A percentile compares a stretch with the other conserved stretches of the same genome.
These are phyloP conservation scores for Pterocarpus santalinus DNA, from an alignment of 306 rosid genomes.

Conservation along the genomic window DNA sequence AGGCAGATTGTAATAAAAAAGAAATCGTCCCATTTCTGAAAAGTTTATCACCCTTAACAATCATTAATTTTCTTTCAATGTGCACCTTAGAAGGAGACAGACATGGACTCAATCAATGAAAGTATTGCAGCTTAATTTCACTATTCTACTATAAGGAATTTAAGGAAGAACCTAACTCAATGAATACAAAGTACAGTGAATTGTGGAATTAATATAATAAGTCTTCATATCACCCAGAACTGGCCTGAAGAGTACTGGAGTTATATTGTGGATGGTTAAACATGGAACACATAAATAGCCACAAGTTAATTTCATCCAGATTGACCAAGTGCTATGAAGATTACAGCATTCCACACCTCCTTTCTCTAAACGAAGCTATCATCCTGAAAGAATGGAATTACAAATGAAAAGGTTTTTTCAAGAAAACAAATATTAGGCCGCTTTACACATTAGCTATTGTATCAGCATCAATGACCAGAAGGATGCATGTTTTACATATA, in stretches of 20 bases:
- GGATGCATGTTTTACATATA: constrained; percentile 59
- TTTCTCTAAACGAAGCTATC: constrained; percentile 36
- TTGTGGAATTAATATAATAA: neutral
- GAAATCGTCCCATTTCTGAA: no score
- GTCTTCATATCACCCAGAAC: no score
- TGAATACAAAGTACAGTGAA: no score
- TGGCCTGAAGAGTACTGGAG: no score
- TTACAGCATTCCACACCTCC: constrained; percentile 39
- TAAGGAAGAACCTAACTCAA: neutral
- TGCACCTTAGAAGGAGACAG: no score
- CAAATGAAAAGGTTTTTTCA: neutral
- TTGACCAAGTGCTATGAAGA: constrained; percentile 24
- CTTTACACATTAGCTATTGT: constrained; percentile 61
- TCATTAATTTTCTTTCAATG: no score
- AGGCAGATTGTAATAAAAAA: no score
- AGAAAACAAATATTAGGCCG: constrained; percentile 7
- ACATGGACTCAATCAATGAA: no score
- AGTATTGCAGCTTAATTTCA: no score
- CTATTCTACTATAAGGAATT: no score
- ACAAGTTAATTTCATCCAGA: constrained; percentile 42
- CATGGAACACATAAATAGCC: neutral
- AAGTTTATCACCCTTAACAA: neutral
- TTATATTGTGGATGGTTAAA: neutral
- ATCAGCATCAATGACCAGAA: constrained; percentile 50
- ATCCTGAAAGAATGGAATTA: constrained; percentile 53